These are phyloP conservation scores for Harringtonia aguacate DNA, from an alignment of 2,329 filamentous ascomycete species.

Conservation along the genomic window DNA sequence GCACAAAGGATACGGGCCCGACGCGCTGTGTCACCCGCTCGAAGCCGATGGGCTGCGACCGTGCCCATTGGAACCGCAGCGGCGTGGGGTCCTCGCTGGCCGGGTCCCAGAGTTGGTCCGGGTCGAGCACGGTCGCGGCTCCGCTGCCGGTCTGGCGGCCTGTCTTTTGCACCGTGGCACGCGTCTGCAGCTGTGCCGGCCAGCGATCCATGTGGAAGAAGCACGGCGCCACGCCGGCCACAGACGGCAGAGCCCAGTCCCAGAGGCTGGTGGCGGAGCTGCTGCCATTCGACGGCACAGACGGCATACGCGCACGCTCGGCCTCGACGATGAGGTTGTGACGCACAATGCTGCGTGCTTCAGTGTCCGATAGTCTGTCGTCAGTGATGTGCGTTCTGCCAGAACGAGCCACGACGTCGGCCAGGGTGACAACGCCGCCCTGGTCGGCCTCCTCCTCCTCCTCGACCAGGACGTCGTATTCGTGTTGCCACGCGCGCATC, in stretches of 20 bases:
- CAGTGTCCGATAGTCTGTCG: no score
- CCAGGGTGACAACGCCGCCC: constrained; percentile 14
- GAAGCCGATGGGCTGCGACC: constrained; percentile 14
- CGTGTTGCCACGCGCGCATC: constrained; percentile 4
- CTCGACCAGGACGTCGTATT: constrained; percentile 12
- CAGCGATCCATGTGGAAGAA: constrained; percentile 38
- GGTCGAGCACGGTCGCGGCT: constrained; percentile 7
- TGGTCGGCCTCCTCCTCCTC: constrained; percentile 23
- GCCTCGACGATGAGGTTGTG: constrained; percentile 31
- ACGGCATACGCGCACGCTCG: constrained; percentile 28
- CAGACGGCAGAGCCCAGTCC: constrained; percentile 21
- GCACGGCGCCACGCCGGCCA: constrained; percentile 14
- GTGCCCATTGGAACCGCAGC: constrained; percentile 10
- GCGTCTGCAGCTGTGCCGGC: constrained; percentile 30
- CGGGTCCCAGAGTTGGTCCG: constrained; percentile 16
- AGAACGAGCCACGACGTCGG: no score
- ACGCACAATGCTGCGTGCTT: no score
- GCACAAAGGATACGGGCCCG: constrained; percentile 22
- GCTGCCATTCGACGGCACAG: constrained; percentile 21
- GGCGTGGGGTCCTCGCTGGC: constrained; percentile 16
- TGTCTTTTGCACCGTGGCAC: no score
- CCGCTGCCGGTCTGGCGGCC: background rate
- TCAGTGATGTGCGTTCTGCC: no score
- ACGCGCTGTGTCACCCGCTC: constrained; percentile 14
- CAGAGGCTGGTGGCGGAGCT: constrained; percentile 19